These are phyloP conservation scores for Sporisorium reilianum DNA, from an alignment of 1,284 basidiomycete species.

Conservation along the genomic window DNA sequence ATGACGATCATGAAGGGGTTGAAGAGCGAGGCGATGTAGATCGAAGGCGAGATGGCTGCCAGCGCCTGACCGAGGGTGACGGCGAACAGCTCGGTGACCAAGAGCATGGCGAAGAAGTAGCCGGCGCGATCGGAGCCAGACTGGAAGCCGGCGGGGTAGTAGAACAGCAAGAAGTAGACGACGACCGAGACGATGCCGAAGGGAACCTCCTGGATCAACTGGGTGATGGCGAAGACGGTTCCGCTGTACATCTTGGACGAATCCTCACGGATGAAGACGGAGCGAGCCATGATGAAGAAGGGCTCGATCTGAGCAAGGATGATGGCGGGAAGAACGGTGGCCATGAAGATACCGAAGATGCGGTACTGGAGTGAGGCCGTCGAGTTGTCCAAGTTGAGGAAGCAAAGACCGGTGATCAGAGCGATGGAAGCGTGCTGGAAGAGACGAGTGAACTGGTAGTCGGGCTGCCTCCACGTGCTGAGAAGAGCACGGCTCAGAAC, in stretches of 20 bases:
- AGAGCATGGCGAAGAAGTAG: slow-evolving; percentile 43
- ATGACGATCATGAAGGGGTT: slow-evolving; percentile 74
- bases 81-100: slow-evolving; percentile 74
- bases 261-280: slow-evolving; percentile 39
- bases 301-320: slow-evolving; percentile 41
- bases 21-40: slow-evolving; percentile 75
- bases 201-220: slow-evolving; percentile 40
- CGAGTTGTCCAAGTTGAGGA: slow-evolving; percentile 32
- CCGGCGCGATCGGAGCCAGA: slow-evolving; percentile 21
- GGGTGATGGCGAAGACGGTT: slow-evolving; percentile 30
- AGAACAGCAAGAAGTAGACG: slow-evolving; percentile 44
- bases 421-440: slow-evolving; percentile 46
- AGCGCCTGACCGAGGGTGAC: slow-evolving; percentile 80
- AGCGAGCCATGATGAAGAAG: slow-evolving; percentile 34
- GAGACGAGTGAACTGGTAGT: slow-evolving; percentile 50
- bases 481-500: slow-evolving; percentile 36
- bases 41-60: slow-evolving; percentile 79
- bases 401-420: slow-evolving; percentile 39
- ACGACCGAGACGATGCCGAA: slow-evolving; percentile 28
- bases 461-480: slow-evolving; percentile 77
- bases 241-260: slow-evolving; percentile 42
- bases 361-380: slow-evolving; percentile 34
- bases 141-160: slow-evolving; percentile 38
- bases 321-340: slow-evolving; percentile 36
- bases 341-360: slow-evolving; percentile 46